A percentile compares a stretch with the other conserved stretches of the same genome.
Conservation (phyloP, 1,284 basidiomycete species). For the Volvariella volvacea region DNA sequence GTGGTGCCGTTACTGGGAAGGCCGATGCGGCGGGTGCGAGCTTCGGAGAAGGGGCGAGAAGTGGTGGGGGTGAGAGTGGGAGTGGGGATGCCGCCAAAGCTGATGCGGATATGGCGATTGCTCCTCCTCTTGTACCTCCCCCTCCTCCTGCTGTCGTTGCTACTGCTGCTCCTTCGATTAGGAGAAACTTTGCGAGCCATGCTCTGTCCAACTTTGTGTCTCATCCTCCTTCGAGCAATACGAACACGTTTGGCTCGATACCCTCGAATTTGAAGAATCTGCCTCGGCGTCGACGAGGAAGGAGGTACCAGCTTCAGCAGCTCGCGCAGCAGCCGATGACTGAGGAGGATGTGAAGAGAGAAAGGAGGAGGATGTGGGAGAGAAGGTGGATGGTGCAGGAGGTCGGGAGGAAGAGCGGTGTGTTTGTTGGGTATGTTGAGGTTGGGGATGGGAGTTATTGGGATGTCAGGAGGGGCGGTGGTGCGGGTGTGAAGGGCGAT, state of each 20-base stretch:
- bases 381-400: conserved; percentile 7
- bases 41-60: conserved; percentile 5
- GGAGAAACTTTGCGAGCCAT: conserved; percentile 35
- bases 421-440: conserved; percentile 10
- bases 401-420: conserved; percentile 4
- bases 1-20: too few relatives aligned
- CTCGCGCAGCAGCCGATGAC: conserved; percentile 44
- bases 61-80: conserved; percentile 8
- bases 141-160: conserved; percentile 21
- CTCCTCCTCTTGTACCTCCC: conserved; percentile 17
- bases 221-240: conserved; percentile 58
- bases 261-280: conserved; percentile 48
- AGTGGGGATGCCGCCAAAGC: conserved; percentile 8
- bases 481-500: too few relatives aligned
- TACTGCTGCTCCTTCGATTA: conserved; percentile 32
- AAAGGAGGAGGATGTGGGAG: conserved; percentile 3
- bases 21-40: too few relatives aligned
- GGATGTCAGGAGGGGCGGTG: conserved; percentile 11
- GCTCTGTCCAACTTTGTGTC: conserved; percentile 43
- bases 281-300: conserved; percentile 67
- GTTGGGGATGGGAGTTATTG: conserved; percentile 12
- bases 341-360: conserved; percentile 36
- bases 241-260: conserved; percentile 68
- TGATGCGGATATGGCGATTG: conserved; percentile 7
- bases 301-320: conserved; percentile 58